A percentile compares a stretch with the other conserved stretches of the same genome.
phyloP scores from a whole-genome alignment of 768 basidiomycete species.

The Termitomyces sp. region DNA sequence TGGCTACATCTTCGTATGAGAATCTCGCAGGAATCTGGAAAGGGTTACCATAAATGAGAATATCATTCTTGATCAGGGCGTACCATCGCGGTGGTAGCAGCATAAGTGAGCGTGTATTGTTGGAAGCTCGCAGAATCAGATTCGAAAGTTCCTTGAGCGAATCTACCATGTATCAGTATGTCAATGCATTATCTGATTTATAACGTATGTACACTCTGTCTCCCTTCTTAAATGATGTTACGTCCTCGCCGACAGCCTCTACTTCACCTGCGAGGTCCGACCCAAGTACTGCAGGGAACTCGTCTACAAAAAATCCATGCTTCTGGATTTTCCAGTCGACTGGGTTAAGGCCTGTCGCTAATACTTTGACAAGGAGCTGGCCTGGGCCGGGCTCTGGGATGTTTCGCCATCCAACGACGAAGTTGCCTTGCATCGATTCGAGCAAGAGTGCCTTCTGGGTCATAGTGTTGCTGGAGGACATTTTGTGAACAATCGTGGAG shows the following conservation, averaged over 20 bases:
- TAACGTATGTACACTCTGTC: constrained; percentile 41
- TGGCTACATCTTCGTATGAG: constrained; percentile 32
- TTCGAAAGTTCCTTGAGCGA: constrained; percentile 32
- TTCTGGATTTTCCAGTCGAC: constrained; percentile 46
- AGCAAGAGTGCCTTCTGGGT: constrained; percentile 22
- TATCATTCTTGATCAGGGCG: not conserved
- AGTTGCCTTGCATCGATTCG: constrained; percentile 12
- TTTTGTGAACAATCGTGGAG: constrained; percentile 5
- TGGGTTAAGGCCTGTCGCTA: constrained; percentile 38
- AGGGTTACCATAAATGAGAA: not conserved
- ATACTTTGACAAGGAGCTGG: constrained; percentile 37
- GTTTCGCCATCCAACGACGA: constrained; percentile 9
- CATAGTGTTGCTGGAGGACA: not conserved
- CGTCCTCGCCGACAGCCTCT: constrained; percentile 44
- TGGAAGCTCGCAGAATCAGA: constrained; percentile 37
- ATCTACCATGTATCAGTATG: constrained; percentile 16
- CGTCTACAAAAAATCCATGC: constrained; percentile 28
- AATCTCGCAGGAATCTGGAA: constrained; percentile 31
- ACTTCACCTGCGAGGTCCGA: constrained; percentile 47
- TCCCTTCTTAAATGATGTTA: constrained; percentile 42
- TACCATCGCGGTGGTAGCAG: constrained; percentile 36
- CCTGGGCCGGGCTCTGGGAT: constrained; percentile 25
- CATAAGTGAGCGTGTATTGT: constrained; percentile 35
- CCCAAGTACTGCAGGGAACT: constrained; percentile 43
- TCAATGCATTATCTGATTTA: not conserved